A percentile compares a stretch with the other conserved stretches of the same genome.
These are phyloP conservation scores for Erysimum cheiranthoides DNA, from an alignment of 345 rosid genomes.

Conservation along the genomic window DNA sequence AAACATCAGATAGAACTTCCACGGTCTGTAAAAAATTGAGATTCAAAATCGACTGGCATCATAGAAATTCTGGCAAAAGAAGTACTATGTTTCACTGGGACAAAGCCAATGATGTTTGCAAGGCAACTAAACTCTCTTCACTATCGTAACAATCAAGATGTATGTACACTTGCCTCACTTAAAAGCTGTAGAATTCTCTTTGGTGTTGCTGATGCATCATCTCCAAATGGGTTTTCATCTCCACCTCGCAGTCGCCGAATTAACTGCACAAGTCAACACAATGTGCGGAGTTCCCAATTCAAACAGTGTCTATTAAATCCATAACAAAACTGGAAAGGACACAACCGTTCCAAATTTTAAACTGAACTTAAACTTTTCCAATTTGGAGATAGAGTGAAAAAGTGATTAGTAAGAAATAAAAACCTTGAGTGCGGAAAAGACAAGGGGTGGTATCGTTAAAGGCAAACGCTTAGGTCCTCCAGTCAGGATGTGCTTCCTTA, in stretches of 20 bases:
- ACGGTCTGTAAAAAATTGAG: conserved; percentile 57
- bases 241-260: conserved; percentile 76
- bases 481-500: conserved; percentile 79
- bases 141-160: conserved; percentile 25
- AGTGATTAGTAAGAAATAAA: conserved; percentile 38
- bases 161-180: conserved; percentile 65
- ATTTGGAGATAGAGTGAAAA: conserved; percentile 28
- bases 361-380: conserved; percentile 4
- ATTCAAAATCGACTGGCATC: conserved; percentile 1
- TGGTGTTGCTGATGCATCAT: conserved; percentile 69
- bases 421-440: conserved; percentile 89
- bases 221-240: conserved; percentile 96
- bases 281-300: neutral
- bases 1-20: conserved; percentile 73
- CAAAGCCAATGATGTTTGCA: conserved; percentile 16
- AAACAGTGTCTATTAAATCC: conserved; percentile 20
- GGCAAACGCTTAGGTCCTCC: conserved; percentile 94
- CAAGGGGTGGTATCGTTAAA: conserved; percentile 89
- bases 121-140: conserved; percentile 23
- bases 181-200: conserved; percentile 89
- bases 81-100: conserved; percentile 24
- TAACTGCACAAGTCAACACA: conserved; percentile 54
- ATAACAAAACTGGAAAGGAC: neutral
- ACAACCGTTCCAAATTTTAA: conserved; percentile 9
- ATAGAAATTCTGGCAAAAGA: conserved; percentile 22